A percentile compares a stretch with the other conserved stretches of the same genome.
Conservation (phyloP, 306 rosid genomes). For the Sesbania bispinosa region DNA sequence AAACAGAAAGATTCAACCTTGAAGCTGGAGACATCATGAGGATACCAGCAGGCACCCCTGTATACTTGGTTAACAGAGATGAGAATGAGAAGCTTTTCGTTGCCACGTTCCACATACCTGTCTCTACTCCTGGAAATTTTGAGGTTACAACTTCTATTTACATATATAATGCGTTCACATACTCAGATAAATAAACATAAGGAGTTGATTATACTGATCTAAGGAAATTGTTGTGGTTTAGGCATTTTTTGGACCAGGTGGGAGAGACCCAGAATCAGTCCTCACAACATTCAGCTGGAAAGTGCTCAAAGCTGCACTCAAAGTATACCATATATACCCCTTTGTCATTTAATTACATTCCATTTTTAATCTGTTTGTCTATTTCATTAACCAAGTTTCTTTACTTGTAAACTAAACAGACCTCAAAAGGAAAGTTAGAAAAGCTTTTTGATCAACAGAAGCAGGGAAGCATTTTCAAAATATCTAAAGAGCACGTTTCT, state of each 20-base stretch:
- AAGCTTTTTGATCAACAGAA: slow-evolving; percentile 42
- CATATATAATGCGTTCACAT: background rate
- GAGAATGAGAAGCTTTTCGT: slow-evolving; percentile 49
- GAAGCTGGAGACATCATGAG: slow-evolving; percentile 52
- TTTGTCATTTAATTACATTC: background rate
- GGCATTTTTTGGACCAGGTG: slow-evolving; percentile 51
- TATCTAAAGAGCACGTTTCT: slow-evolving; percentile 37
- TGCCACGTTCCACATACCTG: slow-evolving; percentile 35
- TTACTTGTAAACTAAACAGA: slow-evolving; percentile 27
- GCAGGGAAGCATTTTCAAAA: slow-evolving; percentile 46
- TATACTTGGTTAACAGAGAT: slow-evolving; percentile 56
- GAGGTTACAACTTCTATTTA: slow-evolving; percentile 35
- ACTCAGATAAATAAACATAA: too few relatives aligned
- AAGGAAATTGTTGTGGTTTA: slow-evolving; percentile 8
- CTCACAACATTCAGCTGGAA: slow-evolving; percentile 60
- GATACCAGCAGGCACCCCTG: slow-evolving; percentile 56
- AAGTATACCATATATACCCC: too few relatives aligned
- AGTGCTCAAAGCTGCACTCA: slow-evolving; percentile 56
- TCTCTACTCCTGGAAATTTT: slow-evolving; percentile 40
- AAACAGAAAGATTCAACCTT: slow-evolving; percentile 43
- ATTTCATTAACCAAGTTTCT: background rate
- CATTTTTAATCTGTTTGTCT: background rate
- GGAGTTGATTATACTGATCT: background rate
- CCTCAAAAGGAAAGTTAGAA: slow-evolving; percentile 27
- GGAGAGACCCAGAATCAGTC: slow-evolving; percentile 58